A percentile compares a stretch with the other conserved stretches of the same genome.
Evolutionary conservation across 2,329 filamentous ascomycete genomes (phyloP).

Genomic region (Trichophyton rubrum): DNA sequence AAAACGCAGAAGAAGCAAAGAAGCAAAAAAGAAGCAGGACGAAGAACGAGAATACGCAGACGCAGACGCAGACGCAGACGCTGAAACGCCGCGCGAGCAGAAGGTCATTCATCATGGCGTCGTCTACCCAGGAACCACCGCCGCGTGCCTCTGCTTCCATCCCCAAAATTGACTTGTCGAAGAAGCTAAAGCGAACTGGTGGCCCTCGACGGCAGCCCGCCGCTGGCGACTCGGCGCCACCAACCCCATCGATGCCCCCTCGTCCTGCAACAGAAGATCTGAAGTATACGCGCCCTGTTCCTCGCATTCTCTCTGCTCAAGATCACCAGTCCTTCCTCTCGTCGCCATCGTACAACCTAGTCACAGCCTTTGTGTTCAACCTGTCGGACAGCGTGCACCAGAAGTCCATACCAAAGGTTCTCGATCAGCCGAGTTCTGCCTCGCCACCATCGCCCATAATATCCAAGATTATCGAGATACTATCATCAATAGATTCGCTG

Average conservation of each 20-base stretch:
- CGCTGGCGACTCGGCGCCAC: slow-evolving; percentile 49
- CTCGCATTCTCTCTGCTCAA: slow-evolving; percentile 65
- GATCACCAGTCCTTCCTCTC: slow-evolving; percentile 73
- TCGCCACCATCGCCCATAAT: slow-evolving; percentile 45
- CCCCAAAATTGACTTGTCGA: slow-evolving; percentile 26
- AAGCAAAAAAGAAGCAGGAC: background rate
- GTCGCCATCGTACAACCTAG: slow-evolving; percentile 61
- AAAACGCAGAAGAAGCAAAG: background rate
- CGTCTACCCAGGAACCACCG: slow-evolving; percentile 13
- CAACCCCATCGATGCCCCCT: slow-evolving; percentile 59
- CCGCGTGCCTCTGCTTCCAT: background rate
- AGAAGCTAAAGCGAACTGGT: slow-evolving; percentile 26
- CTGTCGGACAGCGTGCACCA: slow-evolving; percentile 71
- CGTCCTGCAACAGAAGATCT: slow-evolving; percentile 50
- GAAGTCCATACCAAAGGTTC: slow-evolving; percentile 50
- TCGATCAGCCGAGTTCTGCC: slow-evolving; percentile 38
- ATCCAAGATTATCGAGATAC: slow-evolving; percentile 52
- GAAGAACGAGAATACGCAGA: background rate
- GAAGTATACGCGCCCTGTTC: slow-evolving; percentile 53
- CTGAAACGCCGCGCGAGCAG: too few species aligned
- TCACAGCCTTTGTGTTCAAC: slow-evolving; percentile 74
- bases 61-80: too few species aligned
- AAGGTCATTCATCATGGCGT: slow-evolving; percentile 10
- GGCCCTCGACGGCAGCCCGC: slow-evolving; percentile 23
- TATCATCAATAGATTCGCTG: slow-evolving; percentile 56